Base-by-base conservation (phyloP, 1,284 basidiomycete species). In the Ustilago tritici region DNA sequence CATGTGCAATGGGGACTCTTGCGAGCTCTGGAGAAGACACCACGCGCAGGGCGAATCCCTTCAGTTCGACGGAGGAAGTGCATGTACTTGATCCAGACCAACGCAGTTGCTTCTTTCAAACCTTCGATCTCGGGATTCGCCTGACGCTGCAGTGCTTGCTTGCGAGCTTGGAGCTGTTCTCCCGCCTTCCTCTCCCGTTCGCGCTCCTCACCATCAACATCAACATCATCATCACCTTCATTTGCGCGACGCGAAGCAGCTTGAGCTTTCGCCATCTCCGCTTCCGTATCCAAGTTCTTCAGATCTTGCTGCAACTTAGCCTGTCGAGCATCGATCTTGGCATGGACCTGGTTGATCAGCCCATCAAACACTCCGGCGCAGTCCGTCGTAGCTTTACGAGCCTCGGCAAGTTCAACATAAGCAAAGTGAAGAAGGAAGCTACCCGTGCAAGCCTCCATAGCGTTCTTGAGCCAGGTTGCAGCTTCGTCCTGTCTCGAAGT, bases 361-460 rank as follows among this genome's bases (percentile, higher is more conserved):
- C 89, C 90, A 57, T 92, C 91, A 66, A 88, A 87, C 41, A 86
- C 80, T n/a, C 79, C 73, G 17, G 84, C 82, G 60, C 85, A 87
- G 28, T 86, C 87, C 4, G 70, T 61, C 38, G 84, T 82, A 57
- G 73, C 65, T 34, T 91, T 87, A n/a, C 84, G 78, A 49, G 89
- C 87, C 87, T 98, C 95, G 70, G 92, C 90, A 1, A 89, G 88
- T 86, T 98, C 96, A n/a, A 92, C 92, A 72, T 93, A 93, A 0
- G 94, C 93, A 86, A 95, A 98, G 55, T 92, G 93, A 19, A 99
- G 89, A 0, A 98, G 89, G 85, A 93, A 94, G 85, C 95, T 94
- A 11, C 90, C 88, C 0, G 95, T 92, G 85, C 95, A 97, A 11
- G 95, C 95, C 72, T 94, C 91, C 66, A 95, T 90, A 2, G 95